These are phyloP conservation scores for Xerocomellus dryophilus DNA, from an alignment of 768 basidiomycete genomes.

Conservation along the genomic window DNA sequence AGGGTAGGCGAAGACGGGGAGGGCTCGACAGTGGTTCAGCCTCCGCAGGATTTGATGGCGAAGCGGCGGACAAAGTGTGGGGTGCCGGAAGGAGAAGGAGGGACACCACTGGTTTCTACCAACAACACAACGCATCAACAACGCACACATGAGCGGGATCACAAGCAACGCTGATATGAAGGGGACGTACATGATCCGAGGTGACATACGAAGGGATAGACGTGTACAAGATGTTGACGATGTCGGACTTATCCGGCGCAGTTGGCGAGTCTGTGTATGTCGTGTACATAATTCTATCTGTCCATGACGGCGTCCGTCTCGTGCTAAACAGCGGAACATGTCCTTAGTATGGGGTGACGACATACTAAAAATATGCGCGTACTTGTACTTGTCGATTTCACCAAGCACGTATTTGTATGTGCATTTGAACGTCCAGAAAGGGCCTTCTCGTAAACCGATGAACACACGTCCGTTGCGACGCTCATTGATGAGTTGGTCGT, in stretches of 20 bases:
- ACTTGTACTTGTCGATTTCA: conserved; percentile 81
- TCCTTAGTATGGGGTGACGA: neutral
- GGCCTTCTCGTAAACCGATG: conserved; percentile 76
- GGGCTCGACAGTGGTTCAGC: conserved; percentile 23
- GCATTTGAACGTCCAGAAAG: conserved; percentile 86
- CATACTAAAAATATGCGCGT: conserved; percentile 18
- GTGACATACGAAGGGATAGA: conserved; percentile 79
- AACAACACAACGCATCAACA: neutral
- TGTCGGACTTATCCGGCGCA: conserved; percentile 46
- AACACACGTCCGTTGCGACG: conserved; percentile 64
- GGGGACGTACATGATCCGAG: conserved; percentile 77
- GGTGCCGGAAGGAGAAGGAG: conserved; percentile 61
- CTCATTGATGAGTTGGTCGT: conserved; percentile 67
- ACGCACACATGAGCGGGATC: neutral
- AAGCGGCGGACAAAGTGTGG: conserved; percentile 19
- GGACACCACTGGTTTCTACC: conserved; percentile 82
- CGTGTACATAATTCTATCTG: conserved; percentile 86
- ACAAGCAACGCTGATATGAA: neutral
- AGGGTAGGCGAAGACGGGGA: conserved; percentile 51
- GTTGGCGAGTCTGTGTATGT: conserved; percentile 66
- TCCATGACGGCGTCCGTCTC: conserved; percentile 85
- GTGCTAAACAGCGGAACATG: conserved; percentile 36
- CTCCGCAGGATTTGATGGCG: conserved; percentile 16
- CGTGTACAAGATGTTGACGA: conserved; percentile 71
- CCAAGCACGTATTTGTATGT: conserved; percentile 87